These are phyloP conservation scores for Clavulina sp. DNA, from an alignment of 768 basidiomycete species.

Conservation along the genomic window DNA sequence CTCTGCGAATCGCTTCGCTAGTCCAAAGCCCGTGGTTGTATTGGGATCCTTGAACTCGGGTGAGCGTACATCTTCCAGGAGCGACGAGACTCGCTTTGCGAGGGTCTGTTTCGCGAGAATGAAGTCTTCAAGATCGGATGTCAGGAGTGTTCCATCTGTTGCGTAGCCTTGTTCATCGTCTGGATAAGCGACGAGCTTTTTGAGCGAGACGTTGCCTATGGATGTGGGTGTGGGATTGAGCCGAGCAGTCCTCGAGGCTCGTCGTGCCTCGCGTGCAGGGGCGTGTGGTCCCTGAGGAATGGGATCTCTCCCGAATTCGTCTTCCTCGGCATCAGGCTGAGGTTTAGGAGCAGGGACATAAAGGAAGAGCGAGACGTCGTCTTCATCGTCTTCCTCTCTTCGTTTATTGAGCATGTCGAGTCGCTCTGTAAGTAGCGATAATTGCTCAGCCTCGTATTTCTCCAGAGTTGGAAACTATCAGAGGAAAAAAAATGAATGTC, in stretches of 20 bases:
- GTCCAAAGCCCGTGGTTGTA: constrained; percentile 31
- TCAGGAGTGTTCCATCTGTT: constrained; percentile 59
- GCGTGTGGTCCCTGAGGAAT: constrained; percentile 26
- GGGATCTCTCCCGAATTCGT: constrained; percentile 45
- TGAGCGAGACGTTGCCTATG: constrained; percentile 19
- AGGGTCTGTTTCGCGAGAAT: constrained; percentile 40
- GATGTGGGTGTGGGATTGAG: constrained; percentile 17
- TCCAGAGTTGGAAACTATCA: constrained; percentile 60
- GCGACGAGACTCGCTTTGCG: constrained; percentile 28
- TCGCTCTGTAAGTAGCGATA: constrained; percentile 59
- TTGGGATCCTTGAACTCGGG: constrained; percentile 70
- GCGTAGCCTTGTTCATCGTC: constrained; percentile 62
- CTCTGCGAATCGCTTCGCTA: constrained; percentile 40
- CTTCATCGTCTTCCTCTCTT: constrained; percentile 58
- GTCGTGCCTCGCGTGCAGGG: constrained; percentile 34
- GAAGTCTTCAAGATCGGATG: constrained; percentile 56
- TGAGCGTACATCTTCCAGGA: constrained; percentile 68
- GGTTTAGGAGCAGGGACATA: constrained; percentile 31
- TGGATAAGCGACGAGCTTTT: constrained; percentile 16
- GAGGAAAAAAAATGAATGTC: neutral
- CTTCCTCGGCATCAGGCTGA: constrained; percentile 30
- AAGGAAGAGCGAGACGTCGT: constrained; percentile 57
- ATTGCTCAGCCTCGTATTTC: constrained; percentile 55
- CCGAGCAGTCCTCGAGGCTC: constrained; percentile 39
- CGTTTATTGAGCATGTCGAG: constrained; percentile 47